These are phyloP conservation scores for Phytophthora cactorum DNA, from an alignment of 352 stramenopile species.

Conservation along the genomic window DNA sequence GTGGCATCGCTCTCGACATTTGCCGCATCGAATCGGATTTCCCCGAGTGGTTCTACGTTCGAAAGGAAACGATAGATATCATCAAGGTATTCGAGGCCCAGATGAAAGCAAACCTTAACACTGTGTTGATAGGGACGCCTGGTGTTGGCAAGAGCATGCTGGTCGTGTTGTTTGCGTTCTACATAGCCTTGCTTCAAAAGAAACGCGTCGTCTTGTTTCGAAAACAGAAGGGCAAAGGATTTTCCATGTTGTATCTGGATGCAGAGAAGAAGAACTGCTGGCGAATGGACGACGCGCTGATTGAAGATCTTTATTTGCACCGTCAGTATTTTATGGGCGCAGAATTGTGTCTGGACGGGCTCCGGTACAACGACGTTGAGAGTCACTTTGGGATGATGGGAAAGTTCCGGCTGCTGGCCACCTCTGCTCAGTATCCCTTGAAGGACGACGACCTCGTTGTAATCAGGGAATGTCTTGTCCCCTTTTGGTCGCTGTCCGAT, in stretches of 20 bases:
- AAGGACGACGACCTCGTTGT: not conserved
- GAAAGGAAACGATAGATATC: slow-evolving; percentile 38
- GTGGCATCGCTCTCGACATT: slow-evolving; percentile 33
- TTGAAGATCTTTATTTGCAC: slow-evolving; percentile 24
- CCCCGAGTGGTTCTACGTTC: slow-evolving; percentile 40
- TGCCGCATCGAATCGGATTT: slow-evolving; percentile 38
- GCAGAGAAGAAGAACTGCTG: slow-evolving; percentile 27
- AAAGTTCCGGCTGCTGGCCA: slow-evolving; percentile 1
- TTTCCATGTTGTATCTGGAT: slow-evolving; percentile 41
- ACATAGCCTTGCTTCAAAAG: no score
- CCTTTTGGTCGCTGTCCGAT: slow-evolving; percentile 37
- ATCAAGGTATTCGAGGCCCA: no score
- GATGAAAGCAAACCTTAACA: no score
- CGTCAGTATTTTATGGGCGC: slow-evolving; percentile 2
- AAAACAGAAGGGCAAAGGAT: no score
- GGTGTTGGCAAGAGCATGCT: slow-evolving; percentile 43
- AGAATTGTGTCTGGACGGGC: slow-evolving; percentile 23
- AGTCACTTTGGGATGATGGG: not conserved
- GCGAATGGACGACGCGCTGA: slow-evolving; percentile 20
- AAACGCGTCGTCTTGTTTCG: no score
- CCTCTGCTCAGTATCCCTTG: slow-evolving; percentile 2
- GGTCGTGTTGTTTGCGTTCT: no score
- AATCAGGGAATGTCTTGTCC: slow-evolving; percentile 22
- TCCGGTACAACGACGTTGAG: not conserved
- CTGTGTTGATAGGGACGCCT: slow-evolving; percentile 37